Base-by-base conservation (phyloP, 2,329 filamentous ascomycete species). In the Penicillium oxalicum region DNA sequence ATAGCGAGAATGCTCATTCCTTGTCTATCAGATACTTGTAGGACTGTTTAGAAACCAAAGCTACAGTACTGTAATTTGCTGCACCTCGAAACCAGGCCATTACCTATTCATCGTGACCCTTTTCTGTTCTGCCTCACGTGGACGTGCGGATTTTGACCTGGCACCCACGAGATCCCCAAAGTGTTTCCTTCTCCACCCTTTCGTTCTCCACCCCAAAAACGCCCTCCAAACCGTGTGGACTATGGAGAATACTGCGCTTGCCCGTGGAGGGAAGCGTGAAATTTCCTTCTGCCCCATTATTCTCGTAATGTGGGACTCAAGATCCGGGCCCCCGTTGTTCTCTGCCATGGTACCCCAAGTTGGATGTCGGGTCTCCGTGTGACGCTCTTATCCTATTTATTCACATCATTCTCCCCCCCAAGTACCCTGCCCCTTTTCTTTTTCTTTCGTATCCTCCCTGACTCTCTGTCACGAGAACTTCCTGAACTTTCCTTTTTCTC, bases 321-420 rank as follows among this genome's bases (percentile, higher is more conserved):
- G 59, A 64, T 65, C 61, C 58, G 63, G 62, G 60, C 61, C 62
- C 62, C 60, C 59, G 47, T 59, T 60, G 48, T 56, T 32, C 53
- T 47, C 40, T 56, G 53, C 55, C 57, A 59, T 60, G 59, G 58
- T 57, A 57, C 58, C 54, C 54, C 54, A 44, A 55, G 53, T 52
- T 51, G 57, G 44, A 49, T 34, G 45, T 43, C 52, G 36, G 44
- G 46, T 53, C 48, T 55, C 44, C 49, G 35, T 49, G n/a, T 36
- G 42, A 33, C 13, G 37, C 38, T 32, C 45, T 37, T 11, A 32
- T 32, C 29, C 29, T 61, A 62, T 60, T 60, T 62, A 62, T 58
- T 61, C 48, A 18, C 42, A 37, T 36, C 28, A 29, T 33, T 9
- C 42, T 36, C 24, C 24, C 27, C 27, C 18, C 18, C 18, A 18